Evolutionary conservation across 257 asterid species (phyloP).

Genomic region (Fraxinus cuspidata): DNA sequence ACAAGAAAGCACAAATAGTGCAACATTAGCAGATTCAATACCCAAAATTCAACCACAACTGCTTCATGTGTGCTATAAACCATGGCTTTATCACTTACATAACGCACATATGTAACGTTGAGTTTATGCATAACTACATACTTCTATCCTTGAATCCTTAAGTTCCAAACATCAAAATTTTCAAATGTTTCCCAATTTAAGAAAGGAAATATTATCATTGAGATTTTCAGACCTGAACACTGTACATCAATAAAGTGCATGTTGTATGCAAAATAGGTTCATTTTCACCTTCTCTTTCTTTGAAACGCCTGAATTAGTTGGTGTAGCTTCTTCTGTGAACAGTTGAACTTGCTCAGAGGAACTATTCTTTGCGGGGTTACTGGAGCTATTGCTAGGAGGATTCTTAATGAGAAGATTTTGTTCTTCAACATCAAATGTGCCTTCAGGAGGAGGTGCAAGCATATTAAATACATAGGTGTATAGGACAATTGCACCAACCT

Average conservation of each 20-base stretch:
- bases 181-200: neutral
- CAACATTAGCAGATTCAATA: slow-evolving; percentile 5
- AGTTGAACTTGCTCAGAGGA: slow-evolving; percentile 70
- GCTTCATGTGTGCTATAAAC: neutral
- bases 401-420: slow-evolving; percentile 46
- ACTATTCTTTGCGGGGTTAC: slow-evolving; percentile 32
- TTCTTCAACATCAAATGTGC: slow-evolving; percentile 67
- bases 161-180: slow-evolving; percentile 9
- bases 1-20: slow-evolving; percentile 22
- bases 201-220: neutral
- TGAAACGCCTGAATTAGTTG: slow-evolving; percentile 39
- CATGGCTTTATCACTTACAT: neutral
- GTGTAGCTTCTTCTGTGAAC: slow-evolving; percentile 51
- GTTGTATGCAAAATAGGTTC: slow-evolving; percentile 15
- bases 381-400: slow-evolving; percentile 37
- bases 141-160: slow-evolving; percentile 5
- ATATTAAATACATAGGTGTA: slow-evolving; percentile 92
- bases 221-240: neutral
- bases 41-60: neutral
- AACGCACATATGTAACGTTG: neutral
- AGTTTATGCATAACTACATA: neutral
- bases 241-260: neutral
- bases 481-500: slow-evolving; percentile 96
- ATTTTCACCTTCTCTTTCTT: slow-evolving; percentile 53
- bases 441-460: slow-evolving; percentile 95